Base-by-base conservation (phyloP, 768 basidiomycete genomes). In the Sporobolomyces roseus region DNA sequence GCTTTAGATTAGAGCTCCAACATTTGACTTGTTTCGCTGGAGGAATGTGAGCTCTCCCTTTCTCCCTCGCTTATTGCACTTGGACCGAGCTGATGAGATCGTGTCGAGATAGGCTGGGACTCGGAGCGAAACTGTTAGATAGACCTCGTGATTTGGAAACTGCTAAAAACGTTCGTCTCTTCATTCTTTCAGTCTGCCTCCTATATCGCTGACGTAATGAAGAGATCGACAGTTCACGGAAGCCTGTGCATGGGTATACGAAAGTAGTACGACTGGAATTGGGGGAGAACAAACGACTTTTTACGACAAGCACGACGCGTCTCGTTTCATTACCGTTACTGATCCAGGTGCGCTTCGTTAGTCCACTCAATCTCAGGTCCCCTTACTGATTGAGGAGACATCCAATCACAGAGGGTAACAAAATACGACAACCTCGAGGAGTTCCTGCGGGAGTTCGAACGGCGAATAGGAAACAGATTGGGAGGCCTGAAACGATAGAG, bases 401-500 rank as follows among this genome's bases (percentile, higher is more conserved):
- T 4, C 17, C 23, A 33, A 4, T 16, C 36, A 41, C n/a, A 62
- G 69, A 49, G n/a, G 60, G 67, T 6, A 46, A 38, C 25, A 51
- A 54, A 23, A 51, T 48, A 21, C 46, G 56, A 41, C 52, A 35
- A 12, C 66, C 53, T 33, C 74, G 67, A 46, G 71, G 65, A 4
- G 50, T 50, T 29, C 77, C 68, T 16, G 74, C 74, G 13, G 73
- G 77, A 33, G 79, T 79, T 4, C 56, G 61, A 27, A 69, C 65
- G 45, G 74, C 74, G 21, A 68, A 72, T 36, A 65, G 19, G 55
- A 75, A 59, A 75, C 78, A 38, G 65, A 80, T 73, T 30, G 79
- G 80, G 25, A 71, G 81, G 9, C 81, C 81, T 17, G 81, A 81
- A 73, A 80, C 80, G 2, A 79, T 80, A 66, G 81, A 81, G 73